Percentiles rank a stretch among this genome's conserved stretches.
phyloP scores from a whole-genome alignment of 768 basidiomycete species.

The Termitomyces sp. region DNA sequence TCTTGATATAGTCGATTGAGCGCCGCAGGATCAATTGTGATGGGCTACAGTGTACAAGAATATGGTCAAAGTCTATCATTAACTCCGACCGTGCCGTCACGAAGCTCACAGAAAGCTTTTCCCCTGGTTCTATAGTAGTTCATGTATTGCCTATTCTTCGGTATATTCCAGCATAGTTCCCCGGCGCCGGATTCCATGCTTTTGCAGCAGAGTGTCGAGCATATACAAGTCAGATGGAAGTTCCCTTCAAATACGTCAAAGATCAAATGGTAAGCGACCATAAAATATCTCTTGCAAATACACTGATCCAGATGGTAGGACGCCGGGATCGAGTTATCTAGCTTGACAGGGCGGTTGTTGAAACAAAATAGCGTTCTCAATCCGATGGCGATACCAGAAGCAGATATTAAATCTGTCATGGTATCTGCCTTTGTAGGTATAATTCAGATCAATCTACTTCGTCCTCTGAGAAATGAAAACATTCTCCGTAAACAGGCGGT shows the following conservation, averaged over 20 bases:
- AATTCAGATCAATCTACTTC: neutral
- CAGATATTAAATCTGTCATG: conserved; percentile 9
- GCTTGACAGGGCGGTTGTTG: conserved; percentile 5
- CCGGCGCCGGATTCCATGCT: no score
- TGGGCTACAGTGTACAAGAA: conserved; percentile 26
- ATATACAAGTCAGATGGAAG: conserved; percentile 11
- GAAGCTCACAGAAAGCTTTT: no score
- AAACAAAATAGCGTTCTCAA: neutral
- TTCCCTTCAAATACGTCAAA: conserved; percentile 11
- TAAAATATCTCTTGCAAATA: neutral
- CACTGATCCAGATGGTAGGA: neutral
- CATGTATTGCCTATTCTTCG: no score
- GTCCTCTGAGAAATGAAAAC: neutral
- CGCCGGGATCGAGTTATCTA: neutral
- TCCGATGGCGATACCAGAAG: neutral
- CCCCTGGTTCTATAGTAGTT: no score
- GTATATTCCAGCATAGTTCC: no score
- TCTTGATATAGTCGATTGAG: neutral
- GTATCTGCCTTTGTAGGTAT: conserved; percentile 12
- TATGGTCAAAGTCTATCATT: conserved; percentile 14
- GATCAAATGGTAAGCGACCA: conserved; percentile 5
- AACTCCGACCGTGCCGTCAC: conserved; percentile 26
- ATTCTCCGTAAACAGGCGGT: neutral
- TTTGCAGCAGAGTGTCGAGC: conserved; percentile 8
- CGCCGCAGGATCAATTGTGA: conserved; percentile 10